A percentile compares a stretch with the other conserved stretches of the same genome.
These are phyloP conservation scores for Penicillium crystallinum DNA, from an alignment of 495 filamentous ascomycete genomes.

Conservation along the genomic window DNA sequence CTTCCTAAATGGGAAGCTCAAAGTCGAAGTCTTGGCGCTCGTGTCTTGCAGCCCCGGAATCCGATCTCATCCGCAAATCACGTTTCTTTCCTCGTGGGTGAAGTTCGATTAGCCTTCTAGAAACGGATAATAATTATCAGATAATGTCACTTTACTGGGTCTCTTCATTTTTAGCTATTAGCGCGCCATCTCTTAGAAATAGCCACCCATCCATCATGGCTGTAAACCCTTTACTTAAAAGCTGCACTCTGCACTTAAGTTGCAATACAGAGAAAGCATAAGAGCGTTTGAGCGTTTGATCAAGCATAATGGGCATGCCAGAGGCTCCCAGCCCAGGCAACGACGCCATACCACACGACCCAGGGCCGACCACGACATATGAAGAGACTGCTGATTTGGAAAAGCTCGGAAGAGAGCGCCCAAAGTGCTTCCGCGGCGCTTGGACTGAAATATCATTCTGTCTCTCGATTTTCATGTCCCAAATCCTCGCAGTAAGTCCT, in stretches of 20 bases:
- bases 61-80: slow-evolving; percentile 1
- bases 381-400: slow-evolving; percentile 42
- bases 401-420: slow-evolving; percentile 64
- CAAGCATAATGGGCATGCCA: not conserved
- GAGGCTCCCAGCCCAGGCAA: not conserved
- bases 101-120: not conserved
- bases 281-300: not conserved
- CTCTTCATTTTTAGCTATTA: not conserved
- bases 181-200: slow-evolving; percentile 5
- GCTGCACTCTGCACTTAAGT: not conserved
- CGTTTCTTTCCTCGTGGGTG: not conserved
- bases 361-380: not conserved
- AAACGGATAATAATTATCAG: slow-evolving; percentile 1
- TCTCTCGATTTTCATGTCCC: slow-evolving; percentile 67
- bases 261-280: not conserved
- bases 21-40: slow-evolving; percentile 12
- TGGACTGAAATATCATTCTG: slow-evolving; percentile 66
- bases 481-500: slow-evolving; percentile 57
- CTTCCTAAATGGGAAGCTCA: slow-evolving; percentile 18
- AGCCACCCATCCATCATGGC: not conserved
- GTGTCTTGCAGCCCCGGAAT: not conserved
- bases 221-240: not conserved
- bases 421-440: slow-evolving; percentile 54
- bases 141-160: not conserved
- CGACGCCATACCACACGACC: not conserved